phyloP scores from a whole-genome alignment of 345 rosid genomes.

The Syzygium jambos region DNA sequence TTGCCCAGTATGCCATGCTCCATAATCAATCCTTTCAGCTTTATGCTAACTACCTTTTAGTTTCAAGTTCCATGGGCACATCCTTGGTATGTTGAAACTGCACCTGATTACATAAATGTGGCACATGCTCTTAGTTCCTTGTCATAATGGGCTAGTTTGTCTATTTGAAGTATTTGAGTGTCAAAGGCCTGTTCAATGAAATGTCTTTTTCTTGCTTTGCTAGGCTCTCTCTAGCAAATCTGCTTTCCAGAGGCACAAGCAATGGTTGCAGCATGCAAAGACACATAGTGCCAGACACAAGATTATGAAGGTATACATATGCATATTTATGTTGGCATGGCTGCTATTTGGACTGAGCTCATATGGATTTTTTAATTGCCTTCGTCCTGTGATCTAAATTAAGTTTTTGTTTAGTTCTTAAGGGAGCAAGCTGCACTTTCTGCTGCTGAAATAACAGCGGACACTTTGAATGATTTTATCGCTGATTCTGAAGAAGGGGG shows the following conservation, averaged over 20 bases:
- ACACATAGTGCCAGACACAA: constrained; percentile 94
- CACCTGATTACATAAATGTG: background rate
- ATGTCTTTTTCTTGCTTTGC: background rate
- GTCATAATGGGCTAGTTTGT: background rate
- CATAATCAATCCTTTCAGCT: background rate
- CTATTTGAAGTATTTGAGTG: background rate
- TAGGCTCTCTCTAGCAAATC: constrained; percentile 95
- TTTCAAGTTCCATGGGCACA: background rate
- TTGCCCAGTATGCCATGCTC: background rate
- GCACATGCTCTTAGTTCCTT: background rate
- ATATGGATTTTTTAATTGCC: background rate
- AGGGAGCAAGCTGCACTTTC: constrained; percentile 88
- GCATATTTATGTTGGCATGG: background rate
- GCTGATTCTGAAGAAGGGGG: constrained; percentile 74
- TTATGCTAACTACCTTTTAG: background rate
- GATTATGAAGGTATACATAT: constrained; percentile 62
- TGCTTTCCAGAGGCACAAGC: constrained; percentile 82
- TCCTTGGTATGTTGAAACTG: background rate
- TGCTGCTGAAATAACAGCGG: constrained; percentile 75
- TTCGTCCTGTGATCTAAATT: background rate
- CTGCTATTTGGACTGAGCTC: background rate
- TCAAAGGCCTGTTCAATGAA: background rate
- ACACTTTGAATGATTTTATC: constrained; percentile 54
- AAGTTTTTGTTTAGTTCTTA: constrained; percentile 52
- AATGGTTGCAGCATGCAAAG: constrained; percentile 90